phyloP scores from a whole-genome alignment of 768 basidiomycete species.

The Lyophyllum decastes region DNA sequence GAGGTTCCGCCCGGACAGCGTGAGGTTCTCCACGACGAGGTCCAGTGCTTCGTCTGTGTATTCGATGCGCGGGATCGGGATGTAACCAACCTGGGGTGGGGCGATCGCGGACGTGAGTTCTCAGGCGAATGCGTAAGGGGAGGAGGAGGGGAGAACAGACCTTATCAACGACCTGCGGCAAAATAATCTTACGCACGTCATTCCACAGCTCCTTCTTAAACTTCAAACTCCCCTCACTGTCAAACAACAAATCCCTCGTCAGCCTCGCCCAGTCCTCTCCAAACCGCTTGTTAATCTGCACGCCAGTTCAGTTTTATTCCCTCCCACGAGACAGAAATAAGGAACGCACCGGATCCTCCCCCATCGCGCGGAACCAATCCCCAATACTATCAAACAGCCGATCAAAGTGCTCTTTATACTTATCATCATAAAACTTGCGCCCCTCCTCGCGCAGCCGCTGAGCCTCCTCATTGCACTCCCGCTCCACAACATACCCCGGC shows the following conservation, averaged over 20 bases:
- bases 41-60: constrained; percentile 88
- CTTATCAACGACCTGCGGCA: constrained; percentile 77
- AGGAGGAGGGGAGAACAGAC: constrained; percentile 34
- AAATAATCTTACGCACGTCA: constrained; percentile 81
- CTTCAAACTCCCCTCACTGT: constrained; percentile 76
- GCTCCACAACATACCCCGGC: constrained; percentile 84
- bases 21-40: constrained; percentile 91
- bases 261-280: constrained; percentile 83
- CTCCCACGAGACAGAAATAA: background rate
- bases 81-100: constrained; percentile 58
- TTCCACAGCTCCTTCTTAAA: constrained; percentile 91
- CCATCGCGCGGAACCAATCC: constrained; percentile 84
- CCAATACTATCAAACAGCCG: constrained; percentile 69
- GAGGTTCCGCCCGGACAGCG: constrained; percentile 84
- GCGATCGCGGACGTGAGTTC: no score
- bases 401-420: constrained; percentile 75
- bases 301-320: background rate
- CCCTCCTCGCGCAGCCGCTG: constrained; percentile 67
- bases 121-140: no score
- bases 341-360: constrained; percentile 66
- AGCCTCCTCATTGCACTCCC: constrained; percentile 68
- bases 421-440: constrained; percentile 71
- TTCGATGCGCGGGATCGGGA: constrained; percentile 93
- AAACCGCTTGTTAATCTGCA: constrained; percentile 65
- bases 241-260: constrained; percentile 82